Evolutionary conservation across 257 asterid species (phyloP).

Genomic region (Voacanga thouarsii): DNA sequence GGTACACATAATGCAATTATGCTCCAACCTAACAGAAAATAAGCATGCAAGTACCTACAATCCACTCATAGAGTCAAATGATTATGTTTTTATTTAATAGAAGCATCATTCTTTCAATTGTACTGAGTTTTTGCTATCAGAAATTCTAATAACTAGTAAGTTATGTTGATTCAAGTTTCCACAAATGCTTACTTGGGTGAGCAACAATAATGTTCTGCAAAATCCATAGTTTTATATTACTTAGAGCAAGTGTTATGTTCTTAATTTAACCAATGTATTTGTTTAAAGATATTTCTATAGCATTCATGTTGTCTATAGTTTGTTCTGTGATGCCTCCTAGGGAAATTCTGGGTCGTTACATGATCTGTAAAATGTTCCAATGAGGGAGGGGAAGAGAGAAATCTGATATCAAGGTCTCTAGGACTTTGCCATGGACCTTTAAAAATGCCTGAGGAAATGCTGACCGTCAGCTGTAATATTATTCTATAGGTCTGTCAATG

Average conservation of each 20-base stretch:
- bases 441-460: not conserved
- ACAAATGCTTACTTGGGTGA: not conserved
- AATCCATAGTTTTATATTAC: not conserved
- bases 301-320: not conserved
- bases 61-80: not conserved
- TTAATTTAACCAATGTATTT: not conserved
- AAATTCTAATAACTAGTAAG: not conserved
- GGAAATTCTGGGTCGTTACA: not conserved
- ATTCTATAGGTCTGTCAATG: not conserved
- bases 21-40: not conserved
- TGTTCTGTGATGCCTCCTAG: not conserved
- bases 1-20: not conserved
- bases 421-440: not conserved
- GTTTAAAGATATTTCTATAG: not conserved
- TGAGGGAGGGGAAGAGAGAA: too few species aligned
- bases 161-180: not conserved
- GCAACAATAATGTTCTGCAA: not conserved
- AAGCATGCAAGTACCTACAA: not conserved
- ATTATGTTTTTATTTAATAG: not conserved
- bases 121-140: not conserved
- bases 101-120: not conserved
- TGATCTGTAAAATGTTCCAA: not conserved
- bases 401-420: not conserved
- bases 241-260: not conserved
- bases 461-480: not conserved